Evolutionary conservation across 352 stramenopile genomes (phyloP), one percentile per base, ranked within the genome.

Genomic region (Pythium volutum): DNA sequence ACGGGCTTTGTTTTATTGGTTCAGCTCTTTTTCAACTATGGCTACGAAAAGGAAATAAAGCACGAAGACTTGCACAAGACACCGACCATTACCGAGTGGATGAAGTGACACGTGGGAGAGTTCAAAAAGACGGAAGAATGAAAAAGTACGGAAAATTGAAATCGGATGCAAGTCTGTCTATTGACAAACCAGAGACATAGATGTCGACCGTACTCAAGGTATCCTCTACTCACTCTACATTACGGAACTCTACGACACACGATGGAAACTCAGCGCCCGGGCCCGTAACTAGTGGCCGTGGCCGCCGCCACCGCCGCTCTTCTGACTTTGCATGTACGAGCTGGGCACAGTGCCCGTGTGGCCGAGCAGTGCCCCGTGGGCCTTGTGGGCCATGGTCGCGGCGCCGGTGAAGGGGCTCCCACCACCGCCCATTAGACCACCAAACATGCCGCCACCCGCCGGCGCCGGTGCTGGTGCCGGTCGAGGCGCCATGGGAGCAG

Each of bases 21-120:
- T 25, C 26, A 96, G 87, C 80, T 96, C 54, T 91, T 91, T 63
- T 96, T 94, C 43, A 73, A 96, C 70, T 95, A 95, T 51, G 74
- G 80, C 18, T 90, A 90, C 65, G 76, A 89, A 47, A 87, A 90
- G 58, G 76, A 89, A 29, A 64, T 89, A 23, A 69, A 90, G 41
- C 71, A 89, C 39, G 69, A 69, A 47, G 75, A 79, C 29, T 59
- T 88, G 46, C 76, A 84, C 43, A 88, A 89, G 49, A 70, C 77
- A 41, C 76, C 78, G 47, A 90, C 69, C 33, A 64, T 86, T 46
- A 82, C 76, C 14, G 66, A 77, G 47, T 93, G 81, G 81, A 88
- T 92, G 75, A 87, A 86, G 57, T 27, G 29, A 55, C 29, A 8
- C 23, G n/a, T n/a, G n/a, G n/a, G n/a, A n/a, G n/a, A n/a, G n/a